These are phyloP conservation scores for Phytophthora boehmeriae DNA, from an alignment of 352 stramenopile genomes.

Conservation along the genomic window DNA sequence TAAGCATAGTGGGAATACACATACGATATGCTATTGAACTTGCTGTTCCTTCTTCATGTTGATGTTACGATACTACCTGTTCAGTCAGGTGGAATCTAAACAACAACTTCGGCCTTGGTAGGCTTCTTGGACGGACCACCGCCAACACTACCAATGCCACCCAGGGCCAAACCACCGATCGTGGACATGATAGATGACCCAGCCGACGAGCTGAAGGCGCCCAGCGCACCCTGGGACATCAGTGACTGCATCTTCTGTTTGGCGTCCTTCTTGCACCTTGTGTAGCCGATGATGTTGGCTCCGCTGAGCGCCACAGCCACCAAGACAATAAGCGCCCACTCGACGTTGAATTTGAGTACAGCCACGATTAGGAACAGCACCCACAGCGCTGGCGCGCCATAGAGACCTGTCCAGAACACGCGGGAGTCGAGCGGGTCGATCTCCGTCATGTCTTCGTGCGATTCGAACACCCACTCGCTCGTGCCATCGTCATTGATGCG, in stretches of 20 bases:
- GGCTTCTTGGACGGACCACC: conserved; percentile 21
- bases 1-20: conserved; percentile 30
- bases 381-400: conserved; percentile 94
- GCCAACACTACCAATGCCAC: conserved; percentile 24
- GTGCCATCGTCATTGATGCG: conserved; percentile 95
- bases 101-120: conserved; percentile 38
- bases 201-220: conserved; percentile 65
- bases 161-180: conserved; percentile 70
- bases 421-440: conserved; percentile 89
- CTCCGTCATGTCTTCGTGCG: conserved; percentile 90
- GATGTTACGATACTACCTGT: too few relatives aligned
- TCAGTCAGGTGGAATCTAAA: too few relatives aligned
- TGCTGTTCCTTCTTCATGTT: conserved; percentile 19
- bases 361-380: conserved; percentile 90
- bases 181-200: conserved; percentile 81
- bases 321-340: conserved; percentile 94
- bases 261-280: conserved; percentile 94
- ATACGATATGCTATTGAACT: conserved; percentile 31
- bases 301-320: conserved; percentile 92
- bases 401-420: conserved; percentile 97
- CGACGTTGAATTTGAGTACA: conserved; percentile 93
- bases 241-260: conserved; percentile 86
- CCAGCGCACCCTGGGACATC: conserved; percentile 78
- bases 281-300: conserved; percentile 99
- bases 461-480: conserved; percentile 98